Base-by-base conservation (phyloP, 2,329 filamentous ascomycete genomes). In the Stachybotrys chartarum region DNA sequence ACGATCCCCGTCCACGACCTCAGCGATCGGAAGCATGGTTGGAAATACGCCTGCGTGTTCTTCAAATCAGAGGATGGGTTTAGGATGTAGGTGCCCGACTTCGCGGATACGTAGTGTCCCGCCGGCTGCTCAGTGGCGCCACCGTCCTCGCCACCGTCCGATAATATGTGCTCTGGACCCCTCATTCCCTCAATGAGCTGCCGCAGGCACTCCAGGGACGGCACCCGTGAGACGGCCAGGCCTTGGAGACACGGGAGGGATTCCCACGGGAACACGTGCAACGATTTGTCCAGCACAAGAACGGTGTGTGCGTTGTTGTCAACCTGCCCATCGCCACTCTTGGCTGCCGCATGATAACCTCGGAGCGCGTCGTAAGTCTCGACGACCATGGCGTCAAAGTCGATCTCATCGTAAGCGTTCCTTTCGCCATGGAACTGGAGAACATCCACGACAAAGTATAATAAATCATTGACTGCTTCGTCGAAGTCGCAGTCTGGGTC, bases 381-480 rank as follows among this genome's bases (percentile, higher is more conserved):
- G 45, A 97, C 80, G 6, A 92, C 85, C 83, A 99, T 95, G 61
- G 81, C 75, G 60, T 99, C 94, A 66, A 97, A 96, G 70, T 97
- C 93, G 59, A 99, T 90, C 73, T 99, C 94, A 63, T 99, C 94
- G 71, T 97, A 97, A 0, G 95, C 94, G 67, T 97, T 99, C 51
- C 86, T 83, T 72, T 99, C 95, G 16, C 94, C 94, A 63, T 96
- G 90, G 70, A 99, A 97, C 68, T 97, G 94, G 3, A 99, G 78
- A 53, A 97, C 92, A 64, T 99, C 94, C 6, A 99, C 87, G 1
- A 97, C 89, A 67, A 97, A 97, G 72, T 97, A 97, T 4, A 99
- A 81, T 31, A 99, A 76, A 68, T 99, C 94, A 61, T 87, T 91
- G n/a, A 99, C 75, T 0, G 87, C 84, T 64, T 97, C 93, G 59